phyloP scores from a whole-genome alignment of 768 basidiomycete genomes.

The Tricholoma bakamatsutake region DNA sequence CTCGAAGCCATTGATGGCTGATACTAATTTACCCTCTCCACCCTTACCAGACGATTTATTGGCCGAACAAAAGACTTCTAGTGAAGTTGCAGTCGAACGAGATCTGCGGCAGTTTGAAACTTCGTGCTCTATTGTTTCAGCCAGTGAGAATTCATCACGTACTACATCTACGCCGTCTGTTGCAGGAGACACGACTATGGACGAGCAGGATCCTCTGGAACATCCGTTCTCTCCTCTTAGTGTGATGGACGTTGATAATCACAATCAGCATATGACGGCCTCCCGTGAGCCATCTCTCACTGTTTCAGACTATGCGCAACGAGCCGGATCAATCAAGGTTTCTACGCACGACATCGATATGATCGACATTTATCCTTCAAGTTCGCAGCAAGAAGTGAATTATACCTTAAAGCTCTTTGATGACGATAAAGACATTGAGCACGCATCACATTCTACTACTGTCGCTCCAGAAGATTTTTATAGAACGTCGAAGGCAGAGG shows the following conservation, averaged over 20 bases:
- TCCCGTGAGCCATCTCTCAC: slow-evolving; percentile 3
- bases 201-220: slow-evolving; percentile 1
- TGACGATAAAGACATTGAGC: neutral
- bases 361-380: slow-evolving; percentile 5
- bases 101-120: slow-evolving; percentile 23
- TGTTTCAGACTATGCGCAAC: slow-evolving; percentile 5
- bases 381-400: neutral
- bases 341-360: slow-evolving; percentile 5
- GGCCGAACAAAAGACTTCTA: slow-evolving; percentile 7
- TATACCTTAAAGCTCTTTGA: neutral
- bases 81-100: slow-evolving; percentile 29
- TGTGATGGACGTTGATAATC: slow-evolving; percentile 14
- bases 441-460: neutral
- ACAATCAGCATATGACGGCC: neutral
- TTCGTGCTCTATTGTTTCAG: slow-evolving; percentile 20
- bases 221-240: neutral
- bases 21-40: slow-evolving; percentile 1
- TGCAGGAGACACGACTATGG: neutral
- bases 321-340: neutral
- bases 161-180: slow-evolving; percentile 1
- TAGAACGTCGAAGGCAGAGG: slow-evolving; percentile 4
- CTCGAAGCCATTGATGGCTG: neutral
- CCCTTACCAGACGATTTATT: neutral
- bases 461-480: slow-evolving; percentile 10
- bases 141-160: slow-evolving; percentile 4